phyloP scores from a whole-genome alignment of 2,329 filamentous ascomycete genomes.

The Cladosporium colombiae region DNA sequence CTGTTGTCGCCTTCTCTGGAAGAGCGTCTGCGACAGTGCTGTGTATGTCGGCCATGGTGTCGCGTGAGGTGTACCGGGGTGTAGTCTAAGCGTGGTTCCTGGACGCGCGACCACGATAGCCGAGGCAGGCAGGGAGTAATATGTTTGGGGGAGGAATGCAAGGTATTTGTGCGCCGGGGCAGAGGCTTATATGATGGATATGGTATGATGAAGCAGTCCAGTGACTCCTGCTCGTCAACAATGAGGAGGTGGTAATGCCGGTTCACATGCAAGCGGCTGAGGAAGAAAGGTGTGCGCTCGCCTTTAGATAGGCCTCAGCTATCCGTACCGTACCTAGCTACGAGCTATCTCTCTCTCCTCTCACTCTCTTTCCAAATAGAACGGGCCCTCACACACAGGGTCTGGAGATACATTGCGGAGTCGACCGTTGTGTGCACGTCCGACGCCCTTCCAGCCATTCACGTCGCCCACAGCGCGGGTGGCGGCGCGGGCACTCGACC shows the following conservation, averaged over 20 bases:
- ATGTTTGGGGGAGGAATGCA: not conserved
- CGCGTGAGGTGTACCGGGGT: conserved; percentile 17
- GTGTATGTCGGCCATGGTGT: conserved; percentile 17
- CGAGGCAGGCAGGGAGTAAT: not conserved
- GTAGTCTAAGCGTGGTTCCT: not conserved
- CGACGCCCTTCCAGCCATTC: conserved; percentile 6
- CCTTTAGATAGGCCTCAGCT: conserved; percentile 11
- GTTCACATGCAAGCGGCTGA: conserved; percentile 17
- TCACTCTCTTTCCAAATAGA: conserved; percentile 12
- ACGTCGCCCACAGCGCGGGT: not conserved
- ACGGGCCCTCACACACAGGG: conserved; percentile 16
- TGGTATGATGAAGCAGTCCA: not conserved
- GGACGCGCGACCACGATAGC: not conserved
- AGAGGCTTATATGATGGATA: not conserved
- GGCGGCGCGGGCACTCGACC: conserved; percentile 16
- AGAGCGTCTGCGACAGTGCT: conserved; percentile 22
- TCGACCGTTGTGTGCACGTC: conserved; percentile 11
- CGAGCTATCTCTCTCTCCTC: not conserved
- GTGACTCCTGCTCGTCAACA: not conserved
- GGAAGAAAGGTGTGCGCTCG: conserved; percentile 3
- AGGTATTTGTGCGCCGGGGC: not conserved
- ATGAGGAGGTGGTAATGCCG: not conserved
- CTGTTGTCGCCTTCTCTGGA: conserved; percentile 26
- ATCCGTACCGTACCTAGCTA: conserved; percentile 3
- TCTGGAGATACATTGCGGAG: conserved; percentile 17